phyloP scores from a whole-genome alignment of 2,329 filamentous ascomycete genomes.

The Samsoniella hepiali region DNA sequence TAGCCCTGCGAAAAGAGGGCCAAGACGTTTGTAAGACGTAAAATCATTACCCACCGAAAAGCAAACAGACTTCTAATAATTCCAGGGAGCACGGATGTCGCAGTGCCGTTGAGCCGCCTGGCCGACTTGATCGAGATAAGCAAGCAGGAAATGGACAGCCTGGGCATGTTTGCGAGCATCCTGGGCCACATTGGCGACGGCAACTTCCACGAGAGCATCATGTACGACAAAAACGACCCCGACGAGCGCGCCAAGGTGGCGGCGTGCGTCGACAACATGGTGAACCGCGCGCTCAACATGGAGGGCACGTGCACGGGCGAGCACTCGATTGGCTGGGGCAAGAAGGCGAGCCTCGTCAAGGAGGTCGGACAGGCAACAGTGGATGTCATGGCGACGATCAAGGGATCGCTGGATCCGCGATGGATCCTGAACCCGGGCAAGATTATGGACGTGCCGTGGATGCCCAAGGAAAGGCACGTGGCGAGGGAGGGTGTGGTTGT shows the following conservation, averaged over 20 bases:
- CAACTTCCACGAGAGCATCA: slow-evolving; percentile 91
- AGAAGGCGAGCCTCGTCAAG: slow-evolving; percentile 74
- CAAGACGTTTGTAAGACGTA: slow-evolving; percentile 53
- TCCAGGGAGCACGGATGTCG: slow-evolving; percentile 75
- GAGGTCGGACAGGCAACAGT: slow-evolving; percentile 80
- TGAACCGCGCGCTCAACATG: slow-evolving; percentile 86
- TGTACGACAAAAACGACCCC: slow-evolving; percentile 71
- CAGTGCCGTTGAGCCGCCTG: slow-evolving; percentile 72
- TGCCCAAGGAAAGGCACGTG: slow-evolving; percentile 24
- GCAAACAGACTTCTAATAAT: not conserved
- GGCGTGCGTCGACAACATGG: slow-evolving; percentile 83
- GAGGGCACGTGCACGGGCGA: slow-evolving; percentile 90
- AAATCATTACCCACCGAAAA: not conserved
- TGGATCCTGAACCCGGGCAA: slow-evolving; percentile 94
- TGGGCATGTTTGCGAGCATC: slow-evolving; percentile 83
- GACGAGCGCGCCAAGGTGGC: slow-evolving; percentile 74
- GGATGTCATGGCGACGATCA: slow-evolving; percentile 80
- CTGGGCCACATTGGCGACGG: slow-evolving; percentile 90
- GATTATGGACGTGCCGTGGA: slow-evolving; percentile 69
- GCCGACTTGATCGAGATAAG: slow-evolving; percentile 77
- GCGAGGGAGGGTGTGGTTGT: slow-evolving; percentile 22
- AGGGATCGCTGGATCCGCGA: slow-evolving; percentile 74
- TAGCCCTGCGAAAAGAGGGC: slow-evolving; percentile 62
- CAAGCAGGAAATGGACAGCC: slow-evolving; percentile 82
- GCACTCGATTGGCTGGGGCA: slow-evolving; percentile 81